Evolutionary conservation across 345 rosid species (phyloP).

Genomic region (Salix viminalis): DNA sequence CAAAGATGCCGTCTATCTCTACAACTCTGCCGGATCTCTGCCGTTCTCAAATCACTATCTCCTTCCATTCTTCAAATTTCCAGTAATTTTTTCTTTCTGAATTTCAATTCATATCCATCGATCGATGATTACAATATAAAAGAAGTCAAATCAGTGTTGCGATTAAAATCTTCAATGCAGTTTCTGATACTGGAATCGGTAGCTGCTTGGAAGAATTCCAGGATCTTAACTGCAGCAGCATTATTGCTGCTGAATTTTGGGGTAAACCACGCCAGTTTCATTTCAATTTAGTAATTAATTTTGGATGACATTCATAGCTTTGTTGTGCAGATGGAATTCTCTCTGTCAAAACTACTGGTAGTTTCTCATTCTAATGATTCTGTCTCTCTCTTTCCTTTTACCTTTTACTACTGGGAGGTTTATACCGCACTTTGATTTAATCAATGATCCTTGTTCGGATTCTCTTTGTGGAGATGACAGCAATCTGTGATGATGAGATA

Average conservation of each 20-base stretch:
- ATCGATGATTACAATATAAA: too few relatives aligned
- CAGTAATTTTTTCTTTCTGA: conserved; percentile 33
- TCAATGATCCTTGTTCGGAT: neutral
- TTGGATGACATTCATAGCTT: neutral
- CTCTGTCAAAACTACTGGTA: conserved; percentile 69
- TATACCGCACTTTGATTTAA: neutral
- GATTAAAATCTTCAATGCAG: conserved; percentile 25
- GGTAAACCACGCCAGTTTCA: conserved; percentile 29
- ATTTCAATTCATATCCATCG: too few relatives aligned
- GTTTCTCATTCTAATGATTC: conserved; percentile 21
- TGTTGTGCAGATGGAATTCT: conserved; percentile 73
- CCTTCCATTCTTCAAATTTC: conserved; percentile 41
- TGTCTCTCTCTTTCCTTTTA: neutral
- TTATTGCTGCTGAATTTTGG: conserved; percentile 42
- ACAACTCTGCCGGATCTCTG: conserved; percentile 62
- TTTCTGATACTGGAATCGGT: conserved; percentile 73
- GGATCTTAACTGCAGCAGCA: conserved; percentile 30
- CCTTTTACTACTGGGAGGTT: neutral
- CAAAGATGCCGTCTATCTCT: conserved; percentile 73
- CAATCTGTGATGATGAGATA: conserved; percentile 50
- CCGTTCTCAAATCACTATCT: conserved; percentile 39
- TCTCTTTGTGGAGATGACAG: conserved; percentile 34
- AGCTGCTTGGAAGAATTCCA: conserved; percentile 61
- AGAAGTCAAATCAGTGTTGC: too few relatives aligned
- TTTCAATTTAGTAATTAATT: neutral